Evolutionary conservation across 768 basidiomycete genomes (phyloP), one percentile per base, ranked within the genome.

Genomic region (Tylopilus sp.): DNA sequence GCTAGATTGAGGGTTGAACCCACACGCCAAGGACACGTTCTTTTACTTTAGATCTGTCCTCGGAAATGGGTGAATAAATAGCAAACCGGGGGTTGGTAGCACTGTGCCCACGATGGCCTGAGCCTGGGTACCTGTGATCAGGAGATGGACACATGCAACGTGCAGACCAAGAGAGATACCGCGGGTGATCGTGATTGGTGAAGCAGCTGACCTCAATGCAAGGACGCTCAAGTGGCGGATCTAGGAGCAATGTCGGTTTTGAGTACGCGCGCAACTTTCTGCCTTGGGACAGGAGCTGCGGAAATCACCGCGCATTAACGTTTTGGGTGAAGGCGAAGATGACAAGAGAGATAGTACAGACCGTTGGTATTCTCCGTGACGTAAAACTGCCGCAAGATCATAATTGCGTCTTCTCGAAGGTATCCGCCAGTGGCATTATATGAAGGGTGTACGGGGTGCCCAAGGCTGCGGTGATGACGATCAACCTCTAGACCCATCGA

Each of bases 321-420:
- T 47, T 57, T 35, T 44, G 39, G 48, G 28, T 52, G 40, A 26
- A n/a, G n/a, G 30, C 40, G 13, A 43, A 30, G 55, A 46, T 18
- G 49, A 6, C 10, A 18, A 4, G 8, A 18, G 22, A 25, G 8
- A 31, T 31, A 25, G 23, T n/a, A 64, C 78, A 38, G 53, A 94
- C 95, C 95, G 61, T 95, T 92, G 7, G 76, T 75, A 67, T 99
- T 98, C 65, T 97, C 93, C 0, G 91, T 94, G 62, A 98, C 79
- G 71, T 94, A 95, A 71, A 95, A 94, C 28, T 86, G 79, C 6
- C 92, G 83, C 13, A 94, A 68, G 28, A 91, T 76, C 80, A 94
- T 81, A 62, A 95, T 94, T 3, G 91, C 88, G 53, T 91, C 88
- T 63, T 92, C 87, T 21, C 91, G 75, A 57, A 78, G 75, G 63